Base-by-base conservation (phyloP, 2,329 filamentous ascomycete genomes). In the Scedosporium minutisporum region DNA sequence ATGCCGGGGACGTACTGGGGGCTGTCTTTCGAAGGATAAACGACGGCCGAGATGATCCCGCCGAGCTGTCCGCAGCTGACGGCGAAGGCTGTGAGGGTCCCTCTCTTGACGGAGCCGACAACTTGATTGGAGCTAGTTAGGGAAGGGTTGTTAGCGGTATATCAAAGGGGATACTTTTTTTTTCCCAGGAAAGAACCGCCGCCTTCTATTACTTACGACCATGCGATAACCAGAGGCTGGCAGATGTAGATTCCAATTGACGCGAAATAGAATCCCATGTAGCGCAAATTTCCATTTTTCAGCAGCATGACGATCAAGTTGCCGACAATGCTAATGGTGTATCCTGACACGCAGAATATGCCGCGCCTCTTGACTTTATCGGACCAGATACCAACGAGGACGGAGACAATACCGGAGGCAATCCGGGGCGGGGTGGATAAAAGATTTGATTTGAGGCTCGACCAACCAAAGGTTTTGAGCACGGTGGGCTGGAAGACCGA, bases 31-130 rank as follows among this genome's bases (percentile, higher is more conserved):
- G 58, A 65, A 12, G 64, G 63, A 65, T 71, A 65, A 66, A 70
- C 60, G 61, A 69, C 38, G 1, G 67, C 67, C 4, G 67, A 69
- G 63, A 70, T 67, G 63, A 71, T 69, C 27, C 73, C 72, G n/a
- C 70, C 73, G 38, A 74, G 21, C 69, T 80, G 80, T 0, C 78
- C 78, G 48, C 78, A 73, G 4, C 72, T 74, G 23, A 79, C 77
- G 62, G 78, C 77, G 66, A 80, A 75, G 0, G 77, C 78, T 42
- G 78, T 77, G 0, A 75, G 74, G 4, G 76, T 75, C 21, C 78
- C 76, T 61, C 76, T 74, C 67, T 81, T 82, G 51, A 77, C 77
- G 61, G 74, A 77, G 6, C 76, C 77, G 14, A 78, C 74, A 3
- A 80, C 69, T 65, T 82, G 80, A 70, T 81, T 77, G 46, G 67